Evolutionary conservation across 805 yeast genomes (phyloP), one percentile per base, ranked within the genome.

Genomic region (Candida rishiriensis): DNA sequence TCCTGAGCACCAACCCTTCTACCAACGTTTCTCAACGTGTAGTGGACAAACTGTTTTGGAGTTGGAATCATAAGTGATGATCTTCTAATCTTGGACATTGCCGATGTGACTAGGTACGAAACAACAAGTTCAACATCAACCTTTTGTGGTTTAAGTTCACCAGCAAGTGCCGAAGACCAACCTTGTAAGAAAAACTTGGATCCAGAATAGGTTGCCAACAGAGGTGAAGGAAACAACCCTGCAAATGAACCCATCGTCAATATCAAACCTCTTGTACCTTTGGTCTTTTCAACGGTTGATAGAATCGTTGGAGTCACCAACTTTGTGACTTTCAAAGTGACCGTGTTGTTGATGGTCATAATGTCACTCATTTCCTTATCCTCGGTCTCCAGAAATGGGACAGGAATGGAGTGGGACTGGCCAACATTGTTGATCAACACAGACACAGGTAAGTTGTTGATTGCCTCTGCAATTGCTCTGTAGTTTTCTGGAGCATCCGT

Each of bases 171-270:
- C 41, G 78, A 70, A 39, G 93, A 86, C 98, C 99, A 93, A 47
- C 81, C 79, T 69, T 93, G 97, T 61, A 93, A 74, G 65, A 93
- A 93, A 7, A 96, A 88, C 71, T 93, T 93, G 38, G 97, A 88
- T 18, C 99, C 99, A 15, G 97, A 85, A 70, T 93, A 93, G 10
- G 90, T 85, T 15, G 98, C 96, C 55, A 93, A 75, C 54, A 81
- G 75, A 17, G 99, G 98, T 11, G 96, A 83, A 44, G 99, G 98
- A 38, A 88, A 72, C 54, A 90, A 74, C 3, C 98, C 99, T 42
- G 96, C 96, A 61, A 93, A 91, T 3, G 98, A 91, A 37, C 98
- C 97, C 97, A 93, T 88, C 29, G 93, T 89, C 55, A 93, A 72
- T 47, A 93, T 78, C 57, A 93, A 75, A 34, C 96, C 96, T 50